Base-by-base conservation (phyloP, 2,329 filamentous ascomycete species). In the Colletotrichum sp. region DNA sequence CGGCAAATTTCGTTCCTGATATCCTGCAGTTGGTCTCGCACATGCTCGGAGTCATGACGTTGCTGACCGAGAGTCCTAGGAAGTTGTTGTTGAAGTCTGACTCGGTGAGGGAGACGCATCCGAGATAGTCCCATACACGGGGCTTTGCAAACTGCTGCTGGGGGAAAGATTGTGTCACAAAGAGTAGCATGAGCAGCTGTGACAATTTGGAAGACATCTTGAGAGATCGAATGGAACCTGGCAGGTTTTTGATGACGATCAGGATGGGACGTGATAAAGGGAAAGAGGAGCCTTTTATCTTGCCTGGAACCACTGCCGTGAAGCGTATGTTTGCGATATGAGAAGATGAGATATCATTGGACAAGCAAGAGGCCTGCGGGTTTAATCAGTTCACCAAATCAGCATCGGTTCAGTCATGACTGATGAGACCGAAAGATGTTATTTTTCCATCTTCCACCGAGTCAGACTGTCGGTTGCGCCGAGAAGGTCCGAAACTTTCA, bases 311-410 rank as follows among this genome's bases (percentile, higher is more conserved):
- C n/a, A 21, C n/a, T 21, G 10, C 6, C 43, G 10, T 24, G 43
- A 13, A 7, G 43, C 12, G n/a, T 0, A 43, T 43, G 18, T 43
- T 18, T 43, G 0, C 9, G 0, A 48, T n/a, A 3, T 0, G 18
- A n/a, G 38, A 48, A 48, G 9, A n/a, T 48, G 5, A 48, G 3
- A 48, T 0, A 48, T n/a, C 9, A n/a, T 48, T 48, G 38, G 18
- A 48, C 3, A 48, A 12, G 18, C 9, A 48, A 48, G 18, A 4
- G 9, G 9, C 0, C 18, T 12, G 18, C 10, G 5, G 38, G 9
- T 9, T 0, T 3, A n/a, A 48, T 48, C 0, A n/a, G 38, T 48
- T n/a, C 18, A 48, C 0, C 0, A 48, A 9, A n/a, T 48, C 2
- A 48, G 0, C 38, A 4, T 21, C 18, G 0, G 38, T n/a, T n/a